A percentile compares a stretch with the other conserved stretches of the same genome.
These are phyloP conservation scores for Ceratobasidium sp. DNA, from an alignment of 1,284 basidiomycete genomes.

Conservation along the genomic window DNA sequence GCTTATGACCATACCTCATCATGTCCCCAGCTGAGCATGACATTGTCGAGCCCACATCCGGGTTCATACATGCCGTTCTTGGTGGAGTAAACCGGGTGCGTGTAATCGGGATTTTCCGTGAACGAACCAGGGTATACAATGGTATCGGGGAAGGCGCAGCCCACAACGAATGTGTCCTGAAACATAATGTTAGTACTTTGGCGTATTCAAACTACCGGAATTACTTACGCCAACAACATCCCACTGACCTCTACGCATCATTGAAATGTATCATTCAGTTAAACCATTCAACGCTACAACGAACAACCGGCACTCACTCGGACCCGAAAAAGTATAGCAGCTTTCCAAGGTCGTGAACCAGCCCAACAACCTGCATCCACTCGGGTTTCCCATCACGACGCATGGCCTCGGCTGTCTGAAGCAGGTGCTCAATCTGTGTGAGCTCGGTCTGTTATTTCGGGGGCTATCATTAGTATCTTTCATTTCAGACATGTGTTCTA, in stretches of 20 bases:
- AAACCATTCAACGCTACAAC: slow-evolving; percentile 3
- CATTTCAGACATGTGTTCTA: not conserved
- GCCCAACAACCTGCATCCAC: slow-evolving; percentile 85
- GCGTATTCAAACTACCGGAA: slow-evolving; percentile 6
- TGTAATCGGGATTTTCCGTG: slow-evolving; percentile 78
- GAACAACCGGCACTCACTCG: slow-evolving; percentile 58
- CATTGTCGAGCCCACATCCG: slow-evolving; percentile 88
- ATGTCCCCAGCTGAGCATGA: slow-evolving; percentile 92
- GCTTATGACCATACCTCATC: slow-evolving; percentile 73
- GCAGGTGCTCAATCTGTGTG: slow-evolving; percentile 89
- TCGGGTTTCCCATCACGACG: slow-evolving; percentile 89
- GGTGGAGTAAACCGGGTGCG: slow-evolving; percentile 80
- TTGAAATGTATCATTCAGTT: slow-evolving; percentile 1
- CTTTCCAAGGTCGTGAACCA: slow-evolving; percentile 91
- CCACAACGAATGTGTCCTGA: slow-evolving; percentile 89
- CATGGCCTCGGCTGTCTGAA: slow-evolving; percentile 94
- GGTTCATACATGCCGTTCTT: slow-evolving; percentile 86
- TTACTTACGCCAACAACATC: slow-evolving; percentile 84
- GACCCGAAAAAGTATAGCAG: slow-evolving; percentile 84
- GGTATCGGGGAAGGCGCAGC: slow-evolving; percentile 85
- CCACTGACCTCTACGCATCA: slow-evolving; percentile 78
- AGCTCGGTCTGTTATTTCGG: slow-evolving; percentile 69
- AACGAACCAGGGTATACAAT: slow-evolving; percentile 91
- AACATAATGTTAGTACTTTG: slow-evolving; percentile 11
- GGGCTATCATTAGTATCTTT: not conserved